Evolutionary conservation across 2,329 filamentous ascomycete species (phyloP).

Genomic region (Teratosphaeria viscida): DNA sequence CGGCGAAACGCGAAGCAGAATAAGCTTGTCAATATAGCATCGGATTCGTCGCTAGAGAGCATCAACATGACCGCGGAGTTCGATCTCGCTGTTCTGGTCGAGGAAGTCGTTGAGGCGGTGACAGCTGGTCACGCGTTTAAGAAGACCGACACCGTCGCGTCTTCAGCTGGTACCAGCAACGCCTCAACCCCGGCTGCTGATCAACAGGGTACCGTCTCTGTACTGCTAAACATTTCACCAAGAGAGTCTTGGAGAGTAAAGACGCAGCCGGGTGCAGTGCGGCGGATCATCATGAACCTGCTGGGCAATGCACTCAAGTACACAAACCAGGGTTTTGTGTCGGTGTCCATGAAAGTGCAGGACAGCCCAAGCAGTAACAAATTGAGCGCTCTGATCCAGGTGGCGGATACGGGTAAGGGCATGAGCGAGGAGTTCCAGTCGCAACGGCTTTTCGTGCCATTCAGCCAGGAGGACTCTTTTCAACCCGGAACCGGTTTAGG

Average conservation of each 20-base stretch:
- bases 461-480: constrained; percentile 52
- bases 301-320: constrained; percentile 40
- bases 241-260: constrained; percentile 33
- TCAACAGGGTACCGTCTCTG: constrained; percentile 23
- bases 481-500: constrained; percentile 53
- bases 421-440: constrained; percentile 53
- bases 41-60: constrained; percentile 14
- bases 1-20: constrained; percentile 15
- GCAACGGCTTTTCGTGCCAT: constrained; percentile 50
- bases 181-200: not conserved
- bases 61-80: constrained; percentile 26
- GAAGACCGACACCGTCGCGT: constrained; percentile 9
- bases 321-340: constrained; percentile 32
- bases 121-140: constrained; percentile 40
- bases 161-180: not conserved
- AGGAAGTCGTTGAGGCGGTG: constrained; percentile 47
- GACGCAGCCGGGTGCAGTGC: constrained; percentile 35
- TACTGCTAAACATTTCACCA: constrained; percentile 35
- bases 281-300: constrained; percentile 38
- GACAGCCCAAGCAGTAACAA: constrained; percentile 10
- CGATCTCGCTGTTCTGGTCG: constrained; percentile 37
- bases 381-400: constrained; percentile 17
- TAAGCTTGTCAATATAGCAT: constrained; percentile 19
- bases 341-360: constrained; percentile 25
- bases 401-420: constrained; percentile 54